Percentiles rank a stretch among this genome's conserved stretches.
These are phyloP conservation scores for Luzula sylvatica DNA, from an alignment of 176 grass and related monocot genomes.

Conservation along the genomic window DNA sequence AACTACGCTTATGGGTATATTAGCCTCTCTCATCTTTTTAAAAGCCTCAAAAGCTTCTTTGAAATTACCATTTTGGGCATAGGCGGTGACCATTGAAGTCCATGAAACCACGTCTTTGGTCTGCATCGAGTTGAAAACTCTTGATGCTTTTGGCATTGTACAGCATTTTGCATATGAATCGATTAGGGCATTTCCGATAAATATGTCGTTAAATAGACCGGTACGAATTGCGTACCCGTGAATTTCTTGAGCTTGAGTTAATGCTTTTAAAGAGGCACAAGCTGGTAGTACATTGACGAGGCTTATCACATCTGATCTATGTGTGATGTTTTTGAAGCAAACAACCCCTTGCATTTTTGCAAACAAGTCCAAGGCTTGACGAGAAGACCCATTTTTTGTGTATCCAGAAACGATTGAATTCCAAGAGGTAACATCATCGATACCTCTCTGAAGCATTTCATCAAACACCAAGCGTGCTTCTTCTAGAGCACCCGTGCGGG, in stretches of 20 bases:
- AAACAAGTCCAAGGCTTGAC: slow-evolving; percentile 47
- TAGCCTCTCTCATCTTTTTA: slow-evolving; percentile 50
- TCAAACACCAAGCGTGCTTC: slow-evolving; percentile 52
- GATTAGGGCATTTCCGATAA: slow-evolving; percentile 62
- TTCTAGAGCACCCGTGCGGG: slow-evolving; percentile 45
- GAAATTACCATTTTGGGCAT: slow-evolving; percentile 72
- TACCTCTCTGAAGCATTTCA: slow-evolving; percentile 49
- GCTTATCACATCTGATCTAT: slow-evolving; percentile 67
- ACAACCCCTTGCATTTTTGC: slow-evolving; percentile 42
- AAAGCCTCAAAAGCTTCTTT: slow-evolving; percentile 51
- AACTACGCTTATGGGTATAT: slow-evolving; percentile 50
- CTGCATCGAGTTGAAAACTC: slow-evolving; percentile 61
- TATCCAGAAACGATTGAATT: slow-evolving; percentile 67
- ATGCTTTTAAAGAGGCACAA: slow-evolving; percentile 63
- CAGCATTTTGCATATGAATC: slow-evolving; percentile 75
- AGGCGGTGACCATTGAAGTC: slow-evolving; percentile 68
- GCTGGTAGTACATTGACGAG: slow-evolving; percentile 82
- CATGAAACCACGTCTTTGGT: slow-evolving; percentile 59
- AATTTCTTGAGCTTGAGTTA: slow-evolving; percentile 61
- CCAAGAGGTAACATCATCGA: slow-evolving; percentile 91
- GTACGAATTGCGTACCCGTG: slow-evolving; percentile 62
- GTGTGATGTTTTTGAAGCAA: slow-evolving; percentile 33
- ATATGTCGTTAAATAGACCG: slow-evolving; percentile 56
- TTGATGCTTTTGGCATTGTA: slow-evolving; percentile 45
- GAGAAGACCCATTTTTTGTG: slow-evolving; percentile 38